A percentile compares a stretch with the other conserved stretches of the same genome.
Conservation (phyloP, 805 yeast genomes). For the Metschnikowia reukaufii region DNA sequence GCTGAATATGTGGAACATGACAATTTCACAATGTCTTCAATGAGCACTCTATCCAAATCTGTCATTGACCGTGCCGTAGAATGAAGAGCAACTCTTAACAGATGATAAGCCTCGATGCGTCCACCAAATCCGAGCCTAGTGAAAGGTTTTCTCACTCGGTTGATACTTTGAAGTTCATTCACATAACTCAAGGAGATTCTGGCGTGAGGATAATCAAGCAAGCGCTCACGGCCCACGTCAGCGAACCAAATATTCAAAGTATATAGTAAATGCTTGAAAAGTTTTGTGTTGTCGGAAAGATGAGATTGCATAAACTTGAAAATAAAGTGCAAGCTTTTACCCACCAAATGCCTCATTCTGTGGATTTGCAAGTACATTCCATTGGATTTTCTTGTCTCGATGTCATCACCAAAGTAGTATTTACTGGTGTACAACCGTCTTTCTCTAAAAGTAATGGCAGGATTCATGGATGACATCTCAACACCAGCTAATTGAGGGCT, state of each 20-base stretch:
- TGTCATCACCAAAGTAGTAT: constrained; percentile 61
- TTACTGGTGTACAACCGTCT: constrained; percentile 61
- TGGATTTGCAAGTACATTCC: constrained; percentile 50
- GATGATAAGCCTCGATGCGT: constrained; percentile 70
- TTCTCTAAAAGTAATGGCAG: constrained; percentile 57
- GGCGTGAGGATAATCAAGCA: constrained; percentile 57
- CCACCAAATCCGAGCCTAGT: constrained; percentile 80
- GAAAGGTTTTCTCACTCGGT: constrained; percentile 63
- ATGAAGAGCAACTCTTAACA: constrained; percentile 68
- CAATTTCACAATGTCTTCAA: constrained; percentile 63
- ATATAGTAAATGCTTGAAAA: constrained; percentile 60
- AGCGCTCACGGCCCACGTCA: constrained; percentile 73
- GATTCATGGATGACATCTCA: constrained; percentile 50
- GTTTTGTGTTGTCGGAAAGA: constrained; percentile 61
- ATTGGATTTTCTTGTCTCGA: constrained; percentile 41
- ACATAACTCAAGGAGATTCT: constrained; percentile 55
- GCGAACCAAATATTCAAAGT: constrained; percentile 74
- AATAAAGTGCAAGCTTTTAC: constrained; percentile 61
- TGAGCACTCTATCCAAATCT: constrained; percentile 56
- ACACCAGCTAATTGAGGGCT: constrained; percentile 46
- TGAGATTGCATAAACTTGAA: constrained; percentile 46
- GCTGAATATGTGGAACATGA: constrained; percentile 70
- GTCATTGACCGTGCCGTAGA: constrained; percentile 73
- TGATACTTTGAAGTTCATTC: constrained; percentile 59
- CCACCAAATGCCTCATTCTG: constrained; percentile 56